Conservation (phyloP, 306 rosid species). For the Neltuma alba region DNA sequence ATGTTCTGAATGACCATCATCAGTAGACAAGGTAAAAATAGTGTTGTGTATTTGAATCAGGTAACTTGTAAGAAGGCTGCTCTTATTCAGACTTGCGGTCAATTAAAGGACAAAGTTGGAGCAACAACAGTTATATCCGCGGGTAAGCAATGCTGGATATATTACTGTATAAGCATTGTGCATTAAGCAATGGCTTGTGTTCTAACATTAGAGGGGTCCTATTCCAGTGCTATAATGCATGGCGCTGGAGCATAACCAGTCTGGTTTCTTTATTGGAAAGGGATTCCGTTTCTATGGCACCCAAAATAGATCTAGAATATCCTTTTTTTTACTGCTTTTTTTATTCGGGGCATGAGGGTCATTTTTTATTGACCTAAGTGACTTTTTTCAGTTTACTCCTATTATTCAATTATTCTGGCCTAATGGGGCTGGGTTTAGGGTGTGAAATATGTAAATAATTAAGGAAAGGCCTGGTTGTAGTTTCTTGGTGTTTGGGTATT, state of each 20-base stretch:
- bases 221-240: slow-evolving; percentile 14
- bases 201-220: slow-evolving; percentile 12
- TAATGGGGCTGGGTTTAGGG: neutral
- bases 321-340: neutral
- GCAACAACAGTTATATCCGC: slow-evolving; percentile 64
- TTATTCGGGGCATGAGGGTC: neutral
- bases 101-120: slow-evolving; percentile 73
- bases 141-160: slow-evolving; percentile 51
- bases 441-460: neutral
- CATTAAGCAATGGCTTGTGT: slow-evolving; percentile 6
- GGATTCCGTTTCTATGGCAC: neutral
- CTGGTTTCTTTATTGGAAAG: neutral
- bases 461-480: neutral
- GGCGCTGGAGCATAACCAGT: neutral
- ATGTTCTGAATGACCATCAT: slow-evolving; percentile 3
- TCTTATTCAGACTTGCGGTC: slow-evolving; percentile 67
- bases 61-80: slow-evolving; percentile 90
- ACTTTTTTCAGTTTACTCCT: neutral
- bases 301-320: neutral
- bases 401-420: neutral
- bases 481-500: neutral
- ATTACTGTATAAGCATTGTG: slow-evolving; percentile 18
- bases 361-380: neutral
- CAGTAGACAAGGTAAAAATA: slow-evolving; percentile 13
- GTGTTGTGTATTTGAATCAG: slow-evolving; percentile 44